phyloP scores from a whole-genome alignment of 2,329 filamentous ascomycete species.

The Colletotrichum chlorophyti region DNA sequence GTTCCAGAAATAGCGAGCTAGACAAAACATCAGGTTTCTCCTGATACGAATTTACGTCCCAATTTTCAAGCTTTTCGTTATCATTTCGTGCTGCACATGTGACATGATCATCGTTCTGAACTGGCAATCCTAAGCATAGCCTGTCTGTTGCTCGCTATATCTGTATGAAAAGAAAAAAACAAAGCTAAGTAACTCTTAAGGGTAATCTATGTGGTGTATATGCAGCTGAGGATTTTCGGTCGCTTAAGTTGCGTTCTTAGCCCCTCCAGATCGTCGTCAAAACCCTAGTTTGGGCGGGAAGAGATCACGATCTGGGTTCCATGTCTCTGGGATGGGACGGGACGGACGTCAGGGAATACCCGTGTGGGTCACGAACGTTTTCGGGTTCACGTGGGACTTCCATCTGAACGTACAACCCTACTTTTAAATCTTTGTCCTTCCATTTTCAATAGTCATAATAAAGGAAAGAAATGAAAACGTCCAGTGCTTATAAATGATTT shows the following conservation, averaged over 20 bases:
- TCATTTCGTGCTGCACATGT: not conserved
- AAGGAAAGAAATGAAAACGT: too few species aligned
- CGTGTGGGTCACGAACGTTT: not conserved
- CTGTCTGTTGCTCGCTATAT: too few species aligned
- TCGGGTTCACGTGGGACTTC: not conserved
- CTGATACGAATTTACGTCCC: slow-evolving; percentile 26
- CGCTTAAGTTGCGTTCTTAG: not conserved
- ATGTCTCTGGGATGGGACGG: not conserved
- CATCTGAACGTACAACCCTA: too few species aligned
- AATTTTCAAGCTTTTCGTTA: not conserved
- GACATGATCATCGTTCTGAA: not conserved
- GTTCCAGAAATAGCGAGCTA: slow-evolving; percentile 13
- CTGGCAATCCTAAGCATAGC: not conserved
- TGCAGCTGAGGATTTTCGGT: not conserved
- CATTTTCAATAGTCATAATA: too few species aligned
- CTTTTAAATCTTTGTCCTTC: too few species aligned
- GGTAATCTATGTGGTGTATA: too few species aligned
- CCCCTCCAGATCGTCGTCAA: not conserved
- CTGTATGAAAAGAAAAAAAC: too few species aligned
- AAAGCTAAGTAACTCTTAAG: too few species aligned
- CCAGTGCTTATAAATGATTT: too few species aligned
- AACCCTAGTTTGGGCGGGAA: not conserved
- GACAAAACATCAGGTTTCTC: slow-evolving; percentile 8
- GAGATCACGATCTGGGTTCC: not conserved
- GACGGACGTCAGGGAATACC: not conserved